Percentiles rank a stretch among this genome's conserved stretches.
Evolutionary conservation across 73 alveolate species (phyloP).

Genomic region (Paramecium caudatum): DNA sequence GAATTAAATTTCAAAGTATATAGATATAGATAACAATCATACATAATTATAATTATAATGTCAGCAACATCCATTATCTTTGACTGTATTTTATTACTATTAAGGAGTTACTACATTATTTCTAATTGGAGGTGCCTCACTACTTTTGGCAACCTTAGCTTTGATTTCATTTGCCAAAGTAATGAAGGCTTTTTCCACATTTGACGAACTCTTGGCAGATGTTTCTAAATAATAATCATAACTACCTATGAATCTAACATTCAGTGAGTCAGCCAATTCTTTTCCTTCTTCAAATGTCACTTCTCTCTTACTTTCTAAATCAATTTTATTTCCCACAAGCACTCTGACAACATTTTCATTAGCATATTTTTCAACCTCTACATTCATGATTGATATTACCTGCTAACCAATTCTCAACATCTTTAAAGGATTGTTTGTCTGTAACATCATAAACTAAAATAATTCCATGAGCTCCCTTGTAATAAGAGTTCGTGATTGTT

Average conservation of each 20-base stretch:
- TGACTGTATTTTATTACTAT: conserved; percentile 50
- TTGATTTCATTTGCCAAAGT: conserved; percentile 79
- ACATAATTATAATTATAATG: too few species aligned
- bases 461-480: conserved; percentile 73
- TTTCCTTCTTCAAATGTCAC: conserved; percentile 87
- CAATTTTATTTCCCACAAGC: conserved; percentile 89
- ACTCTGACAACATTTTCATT: conserved; percentile 78
- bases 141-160: conserved; percentile 72
- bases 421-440: conserved; percentile 46
- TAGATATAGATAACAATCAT: too few species aligned
- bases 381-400: conserved; percentile 66
- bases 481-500: conserved; percentile 68
- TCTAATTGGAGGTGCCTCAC: conserved; percentile 7
- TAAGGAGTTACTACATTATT: not conserved
- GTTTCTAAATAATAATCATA: conserved; percentile 48
- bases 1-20: too few species aligned
- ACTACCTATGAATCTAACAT: conserved; percentile 83
- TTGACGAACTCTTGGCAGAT: conserved; percentile 78
- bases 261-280: conserved; percentile 84
- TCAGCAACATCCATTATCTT: conserved; percentile 72
- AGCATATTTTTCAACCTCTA: conserved; percentile 77
- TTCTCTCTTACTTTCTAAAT: conserved; percentile 84
- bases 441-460: conserved; percentile 70
- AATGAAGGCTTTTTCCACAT: conserved; percentile 75
- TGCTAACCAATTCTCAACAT: conserved; percentile 66